Base-by-base conservation (phyloP, 116 monocot species). In the Iris pallida region DNA sequence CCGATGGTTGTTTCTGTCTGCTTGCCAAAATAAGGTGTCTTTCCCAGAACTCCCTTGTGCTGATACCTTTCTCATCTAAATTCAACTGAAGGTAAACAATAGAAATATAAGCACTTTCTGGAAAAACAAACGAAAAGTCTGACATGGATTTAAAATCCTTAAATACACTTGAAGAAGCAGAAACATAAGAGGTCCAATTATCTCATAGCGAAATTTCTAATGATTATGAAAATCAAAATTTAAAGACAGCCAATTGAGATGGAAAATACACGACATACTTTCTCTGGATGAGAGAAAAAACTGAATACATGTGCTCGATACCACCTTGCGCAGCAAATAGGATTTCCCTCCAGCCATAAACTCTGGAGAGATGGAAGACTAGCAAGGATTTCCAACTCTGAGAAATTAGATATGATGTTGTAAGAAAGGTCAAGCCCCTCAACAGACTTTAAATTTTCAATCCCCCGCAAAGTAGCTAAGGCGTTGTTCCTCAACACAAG, bases 321-420 rank as follows among this genome's bases (percentile, higher is more conserved):
- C 97, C 92, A 92, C 16, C 83, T 73, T 46, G 90, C 77, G 85
- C 75, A 97, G 62, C 87, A 85, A 62, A 97, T 74, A 46, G 97
- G 97, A 75, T 92, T 97, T 66, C 97, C 97, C 71, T 92, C 97
- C 78, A 97, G 72, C 92, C 97, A 97, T 20, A 97, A 75, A 61
- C 16, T 85, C 60, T 90, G 82, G 16, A 97, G 87, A 67, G 55
- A 76, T 59, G 85, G 71, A 71, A 92, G 81, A 55, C 80, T 81
- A 19, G 78, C 72, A 58, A 97, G 80, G 47, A 92, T 73, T 68
- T 97, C 97, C 71, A 92, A 72, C 70, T 92, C 92, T 41, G 76
- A 80, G 58, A 97, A 92, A 76, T 68, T 83, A 53, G 97, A 97
- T 66, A 97, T 87, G 64, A 97, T 79, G 69, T 97, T 97, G 57